Evolutionary conservation across 257 asterid species (phyloP), one percentile per base, ranked within the genome.

Genomic region (Plantago major): DNA sequence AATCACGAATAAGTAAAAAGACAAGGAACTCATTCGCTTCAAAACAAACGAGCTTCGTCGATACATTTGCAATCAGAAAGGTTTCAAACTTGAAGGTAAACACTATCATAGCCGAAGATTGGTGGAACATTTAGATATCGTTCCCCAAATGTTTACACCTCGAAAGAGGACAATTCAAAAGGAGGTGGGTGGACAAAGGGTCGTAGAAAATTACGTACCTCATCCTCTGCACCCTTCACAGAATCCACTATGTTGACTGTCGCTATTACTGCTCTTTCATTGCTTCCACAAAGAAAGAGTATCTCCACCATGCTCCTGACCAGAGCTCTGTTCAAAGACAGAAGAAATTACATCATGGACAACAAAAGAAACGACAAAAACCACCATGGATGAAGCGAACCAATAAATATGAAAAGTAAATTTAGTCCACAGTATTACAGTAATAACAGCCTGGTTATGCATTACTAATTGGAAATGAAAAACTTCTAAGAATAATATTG

Each of bases 251-350:
- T 65, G 74, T 78, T 72, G 53, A 89, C 63, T 45, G 97, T 80
- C 22, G 89, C 95, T 76, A 87, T 78, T 14, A 82, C 79, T 22
- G 90, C 97, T 58, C 82, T 80, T 73, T 81, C 77, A 74, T 76
- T 82, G 47, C 72, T 80, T 75, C 97, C 99, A 61, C 95, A 89
- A 45, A 82, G 83, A 84, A 93, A 93, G 74, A 89, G 89, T 63
- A 93, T 87, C 84, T 93, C 99, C 40, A 79, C 65, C 95, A 93
- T 93, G 73, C 95, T 86, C 71, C 75, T 89, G 56, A 93, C 88
- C 85, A 89, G 74, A 67, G 99, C 95, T 70, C 97, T 93, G 95
- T 61, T 45, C 48, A 55, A 62, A 66, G 63, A 67, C 42, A 68
- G 62, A 63, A 63, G 28, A 67, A 55, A 17, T 42, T 50, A 49